Conservation (phyloP, 129 eudicot genomes). For the Lonicera japonica region DNA sequence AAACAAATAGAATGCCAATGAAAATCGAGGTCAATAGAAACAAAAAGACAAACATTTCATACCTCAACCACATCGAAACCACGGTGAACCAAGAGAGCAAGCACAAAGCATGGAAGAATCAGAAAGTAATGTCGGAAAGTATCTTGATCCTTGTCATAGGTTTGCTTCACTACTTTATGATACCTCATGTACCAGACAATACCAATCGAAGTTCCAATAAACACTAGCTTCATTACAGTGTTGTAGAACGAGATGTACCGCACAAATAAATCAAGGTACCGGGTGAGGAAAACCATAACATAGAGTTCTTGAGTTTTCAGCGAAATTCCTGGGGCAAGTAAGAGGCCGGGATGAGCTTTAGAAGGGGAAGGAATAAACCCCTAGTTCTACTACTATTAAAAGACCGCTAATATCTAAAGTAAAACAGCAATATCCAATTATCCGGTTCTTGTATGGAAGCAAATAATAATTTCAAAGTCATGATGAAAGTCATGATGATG, state of each 20-base stretch:
- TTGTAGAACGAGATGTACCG: constrained; percentile 28
- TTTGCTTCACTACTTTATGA: constrained; percentile 30
- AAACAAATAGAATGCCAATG: not conserved
- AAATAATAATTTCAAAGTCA: too few relatives aligned
- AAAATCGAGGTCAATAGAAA: not conserved
- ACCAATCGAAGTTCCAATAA: constrained; percentile 21
- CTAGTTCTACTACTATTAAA: too few relatives aligned
- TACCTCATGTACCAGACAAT: constrained; percentile 37
- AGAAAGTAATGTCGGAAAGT: constrained; percentile 28
- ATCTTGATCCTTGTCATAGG: constrained; percentile 30
- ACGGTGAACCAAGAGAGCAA: constrained; percentile 27
- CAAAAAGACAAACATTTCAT: not conserved
- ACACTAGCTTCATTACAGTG: constrained; percentile 34
- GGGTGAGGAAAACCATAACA: constrained; percentile 25
- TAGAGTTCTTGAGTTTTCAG: constrained; percentile 39
- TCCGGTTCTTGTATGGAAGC: too few relatives aligned
- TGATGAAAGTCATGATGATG: too few relatives aligned
- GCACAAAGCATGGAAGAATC: constrained; percentile 26
- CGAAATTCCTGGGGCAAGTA: constrained; percentile 29
- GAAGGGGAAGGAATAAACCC: not conserved
- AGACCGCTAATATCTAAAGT: too few relatives aligned
- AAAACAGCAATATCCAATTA: too few relatives aligned
- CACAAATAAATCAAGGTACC: constrained; percentile 33
- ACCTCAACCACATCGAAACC: constrained; percentile 22
- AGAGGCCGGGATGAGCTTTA: not conserved